Base-by-base conservation (phyloP, 23 red algal species). In the Gracilariopsis chorda region DNA sequence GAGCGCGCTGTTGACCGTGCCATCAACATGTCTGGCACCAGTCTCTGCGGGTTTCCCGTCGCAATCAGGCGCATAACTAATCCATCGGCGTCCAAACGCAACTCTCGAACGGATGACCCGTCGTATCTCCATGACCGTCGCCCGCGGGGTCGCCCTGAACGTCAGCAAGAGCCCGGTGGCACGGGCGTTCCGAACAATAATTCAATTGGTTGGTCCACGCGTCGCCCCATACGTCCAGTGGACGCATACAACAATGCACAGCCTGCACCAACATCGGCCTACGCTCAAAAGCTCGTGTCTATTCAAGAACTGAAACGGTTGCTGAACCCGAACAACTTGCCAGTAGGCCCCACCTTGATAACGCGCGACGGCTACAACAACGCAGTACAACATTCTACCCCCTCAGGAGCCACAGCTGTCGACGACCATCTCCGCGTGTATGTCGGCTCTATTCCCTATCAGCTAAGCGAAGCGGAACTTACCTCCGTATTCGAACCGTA, bases 31-130 rank as follows among this genome's bases (percentile, higher is more conserved):
- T n/a, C 0, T 16, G 86, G 94, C n/a, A 55, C 42, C 41, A 49
- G 9, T 41, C 24, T 96, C 14, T 78, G 86, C 58, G 94, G 94
- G 23, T 51, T 86, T 17, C 86, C 94, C 5, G 85, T 96, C 25
- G 51, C 85, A 21, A 73, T 96, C 19, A 87, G 90, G 12, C 49
- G 52, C 52, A 80, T 80, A 44, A 19, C 60, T 9, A 10, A 10
- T 12, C 12, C n/a, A 9, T 10, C 60, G 30, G 12, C 60, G 9
- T 14, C n/a, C 24, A 10, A 11, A 9, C 12, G 10, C 30, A 67
- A 11, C 9, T 36, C 74, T 23, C 23, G 17, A n/a, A 44, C 40
- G 44, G 90, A 69, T 51, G 48, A 51, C 48, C 11, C 48, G 67
- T 9, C 43, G 6, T 33, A 24, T 5, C 73, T 16, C 39, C 19